Base-by-base conservation (phyloP, 2,329 filamentous ascomycete genomes). In the Nemania sp. region DNA sequence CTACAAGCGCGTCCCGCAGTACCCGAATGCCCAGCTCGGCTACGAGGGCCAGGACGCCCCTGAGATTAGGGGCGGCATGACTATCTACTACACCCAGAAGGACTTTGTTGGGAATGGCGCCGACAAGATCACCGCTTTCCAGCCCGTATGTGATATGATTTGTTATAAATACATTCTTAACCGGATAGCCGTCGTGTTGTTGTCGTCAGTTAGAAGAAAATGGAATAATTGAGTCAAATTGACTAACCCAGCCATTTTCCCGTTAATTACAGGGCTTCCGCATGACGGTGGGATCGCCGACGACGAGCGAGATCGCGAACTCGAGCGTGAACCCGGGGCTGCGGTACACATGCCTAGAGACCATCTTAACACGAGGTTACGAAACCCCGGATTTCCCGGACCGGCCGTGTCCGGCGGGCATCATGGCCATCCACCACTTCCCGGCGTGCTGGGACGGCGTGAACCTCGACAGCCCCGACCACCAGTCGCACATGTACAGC, bases 381-480 rank as follows among this genome's bases (percentile, higher is more conserved):
- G 75, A 77, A 63, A 69, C 73, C 1, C 59, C 69, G 12, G 67
- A 71, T 39, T 73, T 77, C 59, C 75, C 75, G 2, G 66, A 63
- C 0, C 58, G 65, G 52, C 69, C 67, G 0, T 77, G 75, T 56
- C 64, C 63, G 1, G 72, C 70, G 3, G 73, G 75, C 9, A 75
- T 76, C 56, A 75, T 75, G 71, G 71, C 72, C 0, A 71, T 72
- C 31, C 66, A 74, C 49, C 70, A 73, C 49, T 77, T 76, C 61
- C 70, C 69, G 2, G 65, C 70, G 61, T 71, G 75, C 67, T 77
- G 75, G 75, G 75, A 77, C 52, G 75, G 75, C 48, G 70, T 72
- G 57, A 77, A 75, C 55, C 68, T 76, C 19, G 75, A 56, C 12
- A 56, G 48, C 22, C 53, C 53, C 0, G 48, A 56, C 24, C 53